Percentiles rank a stretch among this genome's conserved stretches.
Evolutionary conservation across 2,329 filamentous ascomycete genomes (phyloP).

Genomic region (Beauveria sp.): DNA sequence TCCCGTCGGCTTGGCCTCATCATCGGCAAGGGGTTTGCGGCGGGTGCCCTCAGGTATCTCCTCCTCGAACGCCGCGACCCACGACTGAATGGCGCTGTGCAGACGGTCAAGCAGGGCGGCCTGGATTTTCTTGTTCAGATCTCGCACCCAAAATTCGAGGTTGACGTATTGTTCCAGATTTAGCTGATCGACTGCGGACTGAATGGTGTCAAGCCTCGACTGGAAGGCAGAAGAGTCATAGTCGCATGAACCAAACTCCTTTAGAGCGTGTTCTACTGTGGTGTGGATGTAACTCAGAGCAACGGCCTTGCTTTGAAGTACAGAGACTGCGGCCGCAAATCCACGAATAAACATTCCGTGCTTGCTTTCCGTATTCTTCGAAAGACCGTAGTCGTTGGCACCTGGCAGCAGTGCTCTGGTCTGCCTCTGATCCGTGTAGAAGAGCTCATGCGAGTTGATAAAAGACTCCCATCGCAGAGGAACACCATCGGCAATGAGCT

Average conservation of each 20-base stretch:
- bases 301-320: constrained; percentile 80
- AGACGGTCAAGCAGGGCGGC: constrained; percentile 71
- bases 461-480: constrained; percentile 96
- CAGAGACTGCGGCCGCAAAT: constrained; percentile 78
- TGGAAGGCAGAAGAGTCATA: constrained; percentile 79
- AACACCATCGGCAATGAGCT: constrained; percentile 75
- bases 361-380: constrained; percentile 69
- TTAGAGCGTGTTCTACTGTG: constrained; percentile 72
- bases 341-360: constrained; percentile 96
- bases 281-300: constrained; percentile 71
- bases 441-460: constrained; percentile 90
- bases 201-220: constrained; percentile 72
- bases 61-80: constrained; percentile 79
- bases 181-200: constrained; percentile 88
- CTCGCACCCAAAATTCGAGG: constrained; percentile 78
- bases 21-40: constrained; percentile 41
- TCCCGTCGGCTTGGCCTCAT: constrained; percentile 39
- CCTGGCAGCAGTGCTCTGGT: constrained; percentile 36
- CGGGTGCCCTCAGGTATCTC: constrained; percentile 44
- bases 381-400: constrained; percentile 31
- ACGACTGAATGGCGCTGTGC: constrained; percentile 73
- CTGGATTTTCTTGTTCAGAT: constrained; percentile 82
- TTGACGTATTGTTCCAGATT: constrained; percentile 97
- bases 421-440: constrained; percentile 43
- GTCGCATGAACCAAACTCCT: constrained; percentile 74